These are phyloP conservation scores for Apiotrichum mycotoxinovorans DNA, from an alignment of 1,284 basidiomycete species.

Conservation along the genomic window DNA sequence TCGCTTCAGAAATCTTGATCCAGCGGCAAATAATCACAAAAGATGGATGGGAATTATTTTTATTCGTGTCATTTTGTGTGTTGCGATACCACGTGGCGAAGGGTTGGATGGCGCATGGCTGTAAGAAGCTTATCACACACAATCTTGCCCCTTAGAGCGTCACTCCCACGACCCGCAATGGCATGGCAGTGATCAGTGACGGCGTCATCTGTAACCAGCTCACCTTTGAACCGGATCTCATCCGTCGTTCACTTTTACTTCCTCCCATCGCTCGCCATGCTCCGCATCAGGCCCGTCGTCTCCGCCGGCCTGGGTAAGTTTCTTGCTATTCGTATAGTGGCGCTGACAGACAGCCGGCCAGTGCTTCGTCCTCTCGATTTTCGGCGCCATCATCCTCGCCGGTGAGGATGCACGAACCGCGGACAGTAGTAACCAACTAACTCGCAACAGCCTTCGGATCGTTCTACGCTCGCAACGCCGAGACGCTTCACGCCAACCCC, in stretches of 20 bases:
- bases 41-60: no score
- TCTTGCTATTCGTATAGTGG: not conserved
- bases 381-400: conserved; percentile 55
- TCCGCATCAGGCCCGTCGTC: conserved; percentile 49
- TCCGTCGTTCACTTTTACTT: not conserved
- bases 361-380: conserved; percentile 55
- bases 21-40: not conserved
- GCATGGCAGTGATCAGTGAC: not conserved
- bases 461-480: conserved; percentile 43
- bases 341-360: conserved; percentile 52
- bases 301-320: conserved; percentile 49
- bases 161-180: not conserved
- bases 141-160: not conserved
- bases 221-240: no score
- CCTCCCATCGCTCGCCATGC: not conserved
- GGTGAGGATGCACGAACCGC: conserved; percentile 29
- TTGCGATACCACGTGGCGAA: no score
- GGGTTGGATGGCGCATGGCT: no score
- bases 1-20: conserved; percentile 2
- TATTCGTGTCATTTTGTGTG: conserved; percentile 6
- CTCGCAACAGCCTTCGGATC: conserved; percentile 34
- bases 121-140: not conserved
- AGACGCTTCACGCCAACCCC: conserved; percentile 54
- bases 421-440: not conserved
- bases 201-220: not conserved